Evolutionary conservation across 2,329 filamentous ascomycete species (phyloP).

Genomic region (Ophiostoma fasciatum): DNA sequence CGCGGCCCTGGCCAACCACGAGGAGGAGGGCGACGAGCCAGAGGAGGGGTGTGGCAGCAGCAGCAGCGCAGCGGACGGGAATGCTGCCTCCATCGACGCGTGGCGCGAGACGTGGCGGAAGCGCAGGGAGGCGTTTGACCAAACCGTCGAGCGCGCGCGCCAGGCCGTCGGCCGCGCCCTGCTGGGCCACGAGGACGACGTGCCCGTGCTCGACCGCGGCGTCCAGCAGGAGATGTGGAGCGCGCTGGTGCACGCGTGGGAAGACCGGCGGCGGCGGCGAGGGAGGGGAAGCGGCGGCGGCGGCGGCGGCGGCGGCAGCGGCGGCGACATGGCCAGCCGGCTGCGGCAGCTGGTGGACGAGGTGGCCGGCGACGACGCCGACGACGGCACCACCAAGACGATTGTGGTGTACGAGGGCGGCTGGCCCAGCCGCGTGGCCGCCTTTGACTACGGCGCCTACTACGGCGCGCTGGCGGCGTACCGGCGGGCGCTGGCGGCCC

Average conservation of each 20-base stretch:
- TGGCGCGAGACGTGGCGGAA: constrained; percentile 3
- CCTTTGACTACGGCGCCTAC: constrained; percentile 72
- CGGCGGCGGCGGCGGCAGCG: background rate
- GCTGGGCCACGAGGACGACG: background rate
- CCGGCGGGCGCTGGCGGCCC: constrained; percentile 33
- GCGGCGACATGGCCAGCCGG: constrained; percentile 1
- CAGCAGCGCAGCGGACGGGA: background rate
- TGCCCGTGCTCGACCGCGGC: constrained; percentile 3
- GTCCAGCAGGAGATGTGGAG: constrained; percentile 10
- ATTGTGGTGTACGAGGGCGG: constrained; percentile 56
- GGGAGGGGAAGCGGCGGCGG: background rate
- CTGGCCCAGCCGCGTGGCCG: constrained; percentile 61
- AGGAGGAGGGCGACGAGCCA: constrained; percentile 6
- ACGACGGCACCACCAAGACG: constrained; percentile 49
- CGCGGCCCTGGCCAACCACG: constrained; percentile 5
- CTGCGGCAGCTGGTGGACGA: constrained; percentile 5
- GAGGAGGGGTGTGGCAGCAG: background rate
- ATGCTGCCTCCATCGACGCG: background rate
- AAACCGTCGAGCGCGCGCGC: constrained; percentile 2
- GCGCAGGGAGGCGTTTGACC: constrained; percentile 4
- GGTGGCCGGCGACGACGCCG: constrained; percentile 41
- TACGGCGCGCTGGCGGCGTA: constrained; percentile 59
- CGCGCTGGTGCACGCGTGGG: constrained; percentile 7
- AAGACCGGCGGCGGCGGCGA: background rate
- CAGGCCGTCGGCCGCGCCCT: constrained; percentile 5